These are phyloP conservation scores for Amauroascus verrucosus DNA, from an alignment of 2,329 filamentous ascomycete species.

Conservation along the genomic window DNA sequence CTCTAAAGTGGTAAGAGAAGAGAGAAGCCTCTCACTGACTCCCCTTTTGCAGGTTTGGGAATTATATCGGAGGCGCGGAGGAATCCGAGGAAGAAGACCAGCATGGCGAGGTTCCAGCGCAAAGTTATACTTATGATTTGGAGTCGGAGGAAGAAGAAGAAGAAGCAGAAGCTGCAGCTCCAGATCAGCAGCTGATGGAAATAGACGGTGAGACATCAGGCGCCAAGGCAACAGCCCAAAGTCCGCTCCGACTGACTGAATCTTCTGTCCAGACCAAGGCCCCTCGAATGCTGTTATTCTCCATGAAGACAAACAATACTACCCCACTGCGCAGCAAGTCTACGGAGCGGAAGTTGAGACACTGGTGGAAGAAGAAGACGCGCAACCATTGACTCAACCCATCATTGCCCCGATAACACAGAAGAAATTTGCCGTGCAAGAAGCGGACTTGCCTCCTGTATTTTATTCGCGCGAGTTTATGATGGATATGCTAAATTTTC, in stretches of 20 bases:
- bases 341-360: conserved; percentile 94
- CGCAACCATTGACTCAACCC: conserved; percentile 80
- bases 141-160: conserved; percentile 54
- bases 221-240: background rate
- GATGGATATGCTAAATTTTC: conserved; percentile 92
- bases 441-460: conserved; percentile 79
- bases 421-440: conserved; percentile 93
- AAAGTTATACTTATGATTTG: conserved; percentile 69
- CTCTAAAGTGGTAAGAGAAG: conserved; percentile 13
- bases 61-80: conserved; percentile 91
- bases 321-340: conserved; percentile 91
- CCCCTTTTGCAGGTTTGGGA: conserved; percentile 64
- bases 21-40: conserved; percentile 14
- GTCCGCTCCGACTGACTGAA: conserved; percentile 19
- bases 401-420: conserved; percentile 88
- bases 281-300: conserved; percentile 95
- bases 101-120: conserved; percentile 62
- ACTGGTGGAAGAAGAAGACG: conserved; percentile 92
- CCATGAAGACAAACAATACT: conserved; percentile 99
- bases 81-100: conserved; percentile 79
- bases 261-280: conserved; percentile 51
- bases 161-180: conserved; percentile 48
- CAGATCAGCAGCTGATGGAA: conserved; percentile 84
- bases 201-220: conserved; percentile 54
- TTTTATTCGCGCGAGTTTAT: conserved; percentile 84